Percentiles rank a stretch among this genome's conserved stretches.
Evolutionary conservation across 2,329 filamentous ascomycete species (phyloP).

Genomic region (Pestalotiopsis fici): DNA sequence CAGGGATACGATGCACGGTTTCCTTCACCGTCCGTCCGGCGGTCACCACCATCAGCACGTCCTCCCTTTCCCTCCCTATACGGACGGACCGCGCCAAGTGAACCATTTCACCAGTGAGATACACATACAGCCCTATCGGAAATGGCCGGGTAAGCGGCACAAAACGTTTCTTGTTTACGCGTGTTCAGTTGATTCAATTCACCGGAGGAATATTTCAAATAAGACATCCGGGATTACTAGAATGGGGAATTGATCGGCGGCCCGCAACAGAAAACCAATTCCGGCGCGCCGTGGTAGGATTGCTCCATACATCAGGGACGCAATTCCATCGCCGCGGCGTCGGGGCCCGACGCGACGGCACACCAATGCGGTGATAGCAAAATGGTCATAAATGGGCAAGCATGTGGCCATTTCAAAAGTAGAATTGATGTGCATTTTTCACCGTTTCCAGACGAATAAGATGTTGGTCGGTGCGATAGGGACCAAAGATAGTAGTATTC

Average conservation of each 20-base stretch:
- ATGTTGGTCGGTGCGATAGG: not conserved
- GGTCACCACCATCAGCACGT: not conserved
- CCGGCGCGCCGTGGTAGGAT: not conserved
- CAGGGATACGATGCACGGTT: not conserved
- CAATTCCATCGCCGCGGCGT: not conserved
- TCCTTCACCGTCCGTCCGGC: not conserved
- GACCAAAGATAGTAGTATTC: not conserved
- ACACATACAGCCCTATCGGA: not conserved
- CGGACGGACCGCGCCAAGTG: not conserved
- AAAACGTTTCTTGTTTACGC: not conserved
- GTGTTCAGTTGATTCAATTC: not conserved
- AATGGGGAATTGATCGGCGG: not conserved
- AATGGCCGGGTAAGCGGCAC: not conserved
- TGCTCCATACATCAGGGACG: not conserved
- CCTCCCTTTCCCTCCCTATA: not conserved
- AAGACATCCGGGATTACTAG: not conserved
- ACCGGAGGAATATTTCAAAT: not conserved
- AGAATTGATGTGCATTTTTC: not conserved
- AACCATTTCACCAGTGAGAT: not conserved
- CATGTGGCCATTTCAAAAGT: not conserved
- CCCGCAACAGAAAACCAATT: not conserved
- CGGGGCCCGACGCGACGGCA: not conserved
- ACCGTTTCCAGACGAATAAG: not conserved
- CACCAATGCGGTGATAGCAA: not conserved
- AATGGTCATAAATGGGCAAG: not conserved